phyloP scores from a whole-genome alignment of 2,329 filamentous ascomycete genomes.

The Setomelanomma holmii region DNA sequence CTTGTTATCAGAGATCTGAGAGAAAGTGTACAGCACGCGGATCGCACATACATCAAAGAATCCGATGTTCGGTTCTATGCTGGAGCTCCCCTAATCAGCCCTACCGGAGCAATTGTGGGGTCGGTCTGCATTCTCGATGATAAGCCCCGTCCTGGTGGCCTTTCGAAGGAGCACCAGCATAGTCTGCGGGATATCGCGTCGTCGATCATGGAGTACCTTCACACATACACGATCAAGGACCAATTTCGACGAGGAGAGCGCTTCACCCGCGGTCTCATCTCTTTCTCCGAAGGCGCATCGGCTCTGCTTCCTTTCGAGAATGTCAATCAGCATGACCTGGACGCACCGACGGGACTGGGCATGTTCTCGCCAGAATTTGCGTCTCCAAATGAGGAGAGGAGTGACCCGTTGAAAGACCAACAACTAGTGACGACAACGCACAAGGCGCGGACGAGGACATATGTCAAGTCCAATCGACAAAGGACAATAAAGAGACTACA shows the following conservation, averaged over 20 bases:
- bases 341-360: background rate
- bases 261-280: constrained; percentile 40
- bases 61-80: constrained; percentile 32
- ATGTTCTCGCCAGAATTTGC: background rate
- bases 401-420: background rate
- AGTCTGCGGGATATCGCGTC: constrained; percentile 32
- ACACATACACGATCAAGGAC: constrained; percentile 35
- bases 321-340: background rate
- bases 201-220: constrained; percentile 35
- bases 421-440: background rate
- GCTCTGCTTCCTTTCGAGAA: constrained; percentile 23
- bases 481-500: constrained; percentile 29
- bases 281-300: constrained; percentile 39
- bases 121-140: constrained; percentile 34
- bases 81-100: constrained; percentile 33
- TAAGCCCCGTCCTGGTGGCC: constrained; percentile 15
- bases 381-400: constrained; percentile 1
- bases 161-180: constrained; percentile 18
- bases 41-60: background rate
- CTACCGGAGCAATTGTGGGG: constrained; percentile 33
- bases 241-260: constrained; percentile 35
- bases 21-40: background rate
- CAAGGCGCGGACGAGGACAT: background rate
- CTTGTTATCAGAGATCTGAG: constrained; percentile 2
- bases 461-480: background rate